Evolutionary conservation across 495 filamentous ascomycete species (phyloP).

Genomic region (Cercophora samala): DNA sequence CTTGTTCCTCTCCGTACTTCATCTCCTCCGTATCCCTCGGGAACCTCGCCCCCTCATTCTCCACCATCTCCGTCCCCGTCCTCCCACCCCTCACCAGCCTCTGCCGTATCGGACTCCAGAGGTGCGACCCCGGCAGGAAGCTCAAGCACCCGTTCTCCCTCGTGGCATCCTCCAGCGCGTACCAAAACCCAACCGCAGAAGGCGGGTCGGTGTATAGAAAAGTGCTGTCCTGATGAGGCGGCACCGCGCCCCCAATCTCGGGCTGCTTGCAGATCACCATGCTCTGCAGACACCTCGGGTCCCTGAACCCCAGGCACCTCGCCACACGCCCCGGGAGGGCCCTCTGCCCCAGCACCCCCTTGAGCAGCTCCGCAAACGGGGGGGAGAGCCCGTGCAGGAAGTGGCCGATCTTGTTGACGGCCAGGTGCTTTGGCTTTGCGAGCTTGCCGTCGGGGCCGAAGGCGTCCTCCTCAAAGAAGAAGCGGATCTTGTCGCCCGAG

Average conservation of each 20-base stretch:
- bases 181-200: constrained; percentile 90
- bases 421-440: constrained; percentile 68
- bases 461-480: constrained; percentile 94
- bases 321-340: constrained; percentile 61
- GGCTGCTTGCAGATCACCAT: constrained; percentile 99
- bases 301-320: constrained; percentile 62
- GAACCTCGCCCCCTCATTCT: constrained; percentile 43
- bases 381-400: constrained; percentile 73
- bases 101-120: constrained; percentile 57
- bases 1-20: constrained; percentile 39
- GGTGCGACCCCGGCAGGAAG: constrained; percentile 78
- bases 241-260: constrained; percentile 86
- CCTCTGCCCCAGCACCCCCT: constrained; percentile 41
- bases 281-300: constrained; percentile 74
- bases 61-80: constrained; percentile 50
- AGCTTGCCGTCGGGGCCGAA: constrained; percentile 59
- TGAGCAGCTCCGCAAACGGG: constrained; percentile 63
- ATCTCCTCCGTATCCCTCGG: constrained; percentile 44
- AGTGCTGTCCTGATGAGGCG: constrained; percentile 82
- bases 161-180: constrained; percentile 89
- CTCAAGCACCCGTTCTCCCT: constrained; percentile 80
- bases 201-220: constrained; percentile 93
- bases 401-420: constrained; percentile 98
- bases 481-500: constrained; percentile 85
- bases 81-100: constrained; percentile 66